Percentiles rank a stretch among this genome's conserved stretches.
phyloP scores from a whole-genome alignment of 2,329 filamentous ascomycete species.

The Dactylellina haptotyla region DNA sequence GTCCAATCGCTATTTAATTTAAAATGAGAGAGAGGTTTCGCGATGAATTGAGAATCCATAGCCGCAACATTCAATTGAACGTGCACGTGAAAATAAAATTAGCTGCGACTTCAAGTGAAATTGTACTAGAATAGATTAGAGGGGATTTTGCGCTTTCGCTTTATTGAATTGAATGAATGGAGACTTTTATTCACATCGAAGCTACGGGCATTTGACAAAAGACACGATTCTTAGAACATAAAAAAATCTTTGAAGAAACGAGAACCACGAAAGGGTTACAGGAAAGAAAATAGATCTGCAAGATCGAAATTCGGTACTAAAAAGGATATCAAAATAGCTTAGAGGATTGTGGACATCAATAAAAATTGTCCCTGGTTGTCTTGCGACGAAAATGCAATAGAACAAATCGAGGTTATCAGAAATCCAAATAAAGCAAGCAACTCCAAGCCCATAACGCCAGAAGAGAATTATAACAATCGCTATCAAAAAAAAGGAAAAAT shows the following conservation, averaged over 20 bases:
- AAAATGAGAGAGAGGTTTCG: no score
- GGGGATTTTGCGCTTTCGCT: no score
- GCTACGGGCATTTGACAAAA: not conserved
- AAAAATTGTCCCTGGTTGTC: no score
- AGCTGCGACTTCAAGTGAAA: no score
- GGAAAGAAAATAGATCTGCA: not conserved
- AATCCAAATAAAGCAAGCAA: not conserved
- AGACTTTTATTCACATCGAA: no score
- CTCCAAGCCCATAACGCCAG: slow-evolving; percentile 29
- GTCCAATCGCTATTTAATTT: no score
- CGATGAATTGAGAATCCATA: no score
- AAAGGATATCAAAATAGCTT: not conserved
- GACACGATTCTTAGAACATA: not conserved
- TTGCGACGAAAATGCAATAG: no score
- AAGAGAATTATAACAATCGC: not conserved
- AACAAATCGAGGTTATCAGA: not conserved
- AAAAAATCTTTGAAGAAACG: not conserved
- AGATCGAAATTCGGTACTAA: not conserved
- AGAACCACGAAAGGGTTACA: not conserved
- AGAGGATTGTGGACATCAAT: not conserved
- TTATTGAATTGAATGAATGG: no score
- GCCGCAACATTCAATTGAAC: no score
- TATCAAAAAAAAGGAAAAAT: not conserved
- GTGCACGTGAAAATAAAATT: no score
- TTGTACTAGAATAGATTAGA: no score